Conservation (phyloP, 345 rosid species). For the Sonneratia alba region DNA sequence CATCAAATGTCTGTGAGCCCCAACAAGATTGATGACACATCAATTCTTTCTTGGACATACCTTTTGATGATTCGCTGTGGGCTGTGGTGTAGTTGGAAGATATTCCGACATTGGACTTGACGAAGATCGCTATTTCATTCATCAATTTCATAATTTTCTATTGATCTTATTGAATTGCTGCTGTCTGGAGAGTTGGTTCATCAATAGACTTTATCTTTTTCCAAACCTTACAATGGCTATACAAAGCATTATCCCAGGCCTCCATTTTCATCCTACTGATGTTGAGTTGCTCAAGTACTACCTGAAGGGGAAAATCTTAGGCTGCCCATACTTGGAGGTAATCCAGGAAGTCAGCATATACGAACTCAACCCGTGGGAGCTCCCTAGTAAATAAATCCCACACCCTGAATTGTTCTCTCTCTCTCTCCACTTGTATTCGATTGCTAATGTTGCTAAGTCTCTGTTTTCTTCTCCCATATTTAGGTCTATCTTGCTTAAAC, state of each 20-base stretch:
- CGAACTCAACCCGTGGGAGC: slow-evolving; percentile 59
- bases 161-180: background rate
- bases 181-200: slow-evolving; percentile 5
- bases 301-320: slow-evolving; percentile 55
- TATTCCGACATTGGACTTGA: slow-evolving; percentile 71
- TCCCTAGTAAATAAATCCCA: slow-evolving; percentile 24
- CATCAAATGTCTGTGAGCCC: slow-evolving; percentile 40
- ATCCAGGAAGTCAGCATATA: slow-evolving; percentile 59
- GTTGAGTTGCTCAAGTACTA: slow-evolving; percentile 59
- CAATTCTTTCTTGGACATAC: slow-evolving; percentile 39
- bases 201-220: background rate
- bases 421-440: background rate
- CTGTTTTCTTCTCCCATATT: background rate
- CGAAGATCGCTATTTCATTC: slow-evolving; percentile 6
- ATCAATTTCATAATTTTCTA: background rate
- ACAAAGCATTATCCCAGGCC: slow-evolving; percentile 41
- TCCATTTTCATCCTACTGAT: slow-evolving; percentile 79
- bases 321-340: slow-evolving; percentile 32
- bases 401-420: background rate
- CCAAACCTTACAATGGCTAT: slow-evolving; percentile 26
- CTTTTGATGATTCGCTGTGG: slow-evolving; percentile 70
- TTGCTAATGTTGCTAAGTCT: background rate
- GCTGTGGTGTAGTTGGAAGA: slow-evolving; percentile 50
- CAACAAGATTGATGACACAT: slow-evolving; percentile 9
- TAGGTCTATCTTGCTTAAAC: slow-evolving; percentile 28